These are phyloP conservation scores for Didymella pomorum DNA, from an alignment of 2,329 filamentous ascomycete genomes.

Conservation along the genomic window DNA sequence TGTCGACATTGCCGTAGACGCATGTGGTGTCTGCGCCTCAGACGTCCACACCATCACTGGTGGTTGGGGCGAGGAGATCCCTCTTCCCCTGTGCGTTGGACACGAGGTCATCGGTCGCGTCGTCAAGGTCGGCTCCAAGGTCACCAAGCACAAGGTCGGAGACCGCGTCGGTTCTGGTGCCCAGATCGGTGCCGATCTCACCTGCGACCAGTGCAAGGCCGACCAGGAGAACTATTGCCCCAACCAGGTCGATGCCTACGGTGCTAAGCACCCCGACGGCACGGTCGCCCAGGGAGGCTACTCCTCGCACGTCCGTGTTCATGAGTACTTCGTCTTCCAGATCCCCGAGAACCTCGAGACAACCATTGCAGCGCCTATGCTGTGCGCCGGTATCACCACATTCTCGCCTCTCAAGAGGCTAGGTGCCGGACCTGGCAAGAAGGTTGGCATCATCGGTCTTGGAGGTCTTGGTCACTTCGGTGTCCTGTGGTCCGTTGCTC, in stretches of 20 bases:
- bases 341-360: slow-evolving; percentile 75
- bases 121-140: slow-evolving; percentile 59
- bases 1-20: slow-evolving; percentile 86
- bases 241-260: slow-evolving; percentile 60
- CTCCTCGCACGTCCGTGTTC: slow-evolving; percentile 72
- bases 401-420: slow-evolving; percentile 81
- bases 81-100: slow-evolving; percentile 70
- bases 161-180: slow-evolving; percentile 60
- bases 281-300: slow-evolving; percentile 73
- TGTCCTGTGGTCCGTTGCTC: slow-evolving; percentile 58
- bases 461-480: slow-evolving; percentile 61
- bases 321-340: slow-evolving; percentile 78
- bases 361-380: slow-evolving; percentile 75
- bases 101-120: slow-evolving; percentile 65
- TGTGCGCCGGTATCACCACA: slow-evolving; percentile 83
- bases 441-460: slow-evolving; percentile 77
- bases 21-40: slow-evolving; percentile 57
- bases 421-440: slow-evolving; percentile 78
- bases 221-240: slow-evolving; percentile 64
- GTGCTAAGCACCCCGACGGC: slow-evolving; percentile 62
- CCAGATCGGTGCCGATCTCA: slow-evolving; percentile 59
- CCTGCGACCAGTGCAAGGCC: slow-evolving; percentile 60
- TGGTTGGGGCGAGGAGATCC: slow-evolving; percentile 70
- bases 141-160: slow-evolving; percentile 58
- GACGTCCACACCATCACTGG: slow-evolving; percentile 60